These are phyloP conservation scores for Circinella minor DNA, from an alignment of 371 early-diverging fungal genomes.

Conservation along the genomic window DNA sequence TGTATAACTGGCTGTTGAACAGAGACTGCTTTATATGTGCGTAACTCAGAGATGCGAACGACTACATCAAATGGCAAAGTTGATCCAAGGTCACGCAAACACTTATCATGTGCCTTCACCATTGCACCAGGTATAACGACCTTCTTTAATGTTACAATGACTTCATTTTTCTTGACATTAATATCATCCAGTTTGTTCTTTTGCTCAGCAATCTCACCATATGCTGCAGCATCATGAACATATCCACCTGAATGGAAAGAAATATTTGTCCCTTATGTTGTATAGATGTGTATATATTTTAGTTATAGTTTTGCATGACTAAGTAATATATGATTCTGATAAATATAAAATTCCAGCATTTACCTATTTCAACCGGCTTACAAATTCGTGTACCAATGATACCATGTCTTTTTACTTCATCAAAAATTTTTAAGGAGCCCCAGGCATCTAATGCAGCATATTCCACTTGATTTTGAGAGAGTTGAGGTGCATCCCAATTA, in stretches of 20 bases:
- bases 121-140: not conserved
- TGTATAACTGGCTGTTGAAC: too few relatives aligned
- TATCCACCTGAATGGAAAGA: not conserved
- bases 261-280: not conserved
- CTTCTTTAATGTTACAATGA: not conserved
- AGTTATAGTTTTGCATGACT: not conserved
- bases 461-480: not conserved
- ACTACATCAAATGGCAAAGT: too few relatives aligned
- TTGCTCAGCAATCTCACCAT: not conserved
- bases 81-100: not conserved
- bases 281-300: too few relatives aligned
- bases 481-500: not conserved
- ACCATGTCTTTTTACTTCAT: not conserved
- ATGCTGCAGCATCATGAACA: not conserved
- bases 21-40: too few relatives aligned
- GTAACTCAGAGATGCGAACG: too few relatives aligned
- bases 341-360: not conserved
- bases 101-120: not conserved
- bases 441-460: slow-evolving; percentile 4
- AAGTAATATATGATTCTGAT: not conserved
- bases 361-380: not conserved
- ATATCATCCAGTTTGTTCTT: not conserved
- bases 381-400: not conserved
- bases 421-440: not conserved
- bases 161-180: not conserved